Percentiles rank a stretch among this genome's conserved stretches.
Conservation (phyloP, 768 basidiomycete genomes). For the Thelephora ganbajun region DNA sequence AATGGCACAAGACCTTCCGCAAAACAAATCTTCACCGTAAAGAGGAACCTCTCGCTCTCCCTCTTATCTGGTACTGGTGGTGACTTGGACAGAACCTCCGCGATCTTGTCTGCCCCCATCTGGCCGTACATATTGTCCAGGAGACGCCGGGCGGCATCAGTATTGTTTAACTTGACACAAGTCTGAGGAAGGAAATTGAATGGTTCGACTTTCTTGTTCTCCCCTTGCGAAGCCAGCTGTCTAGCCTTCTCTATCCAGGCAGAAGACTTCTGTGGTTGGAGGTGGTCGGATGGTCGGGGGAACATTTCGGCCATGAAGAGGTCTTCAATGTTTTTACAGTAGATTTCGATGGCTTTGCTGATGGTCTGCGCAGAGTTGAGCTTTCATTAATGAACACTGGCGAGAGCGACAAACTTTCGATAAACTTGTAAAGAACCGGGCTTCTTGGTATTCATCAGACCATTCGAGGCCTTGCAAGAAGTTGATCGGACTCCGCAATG, state of each 20-base stretch:
- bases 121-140: slow-evolving; percentile 91
- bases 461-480: slow-evolving; percentile 86
- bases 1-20: slow-evolving; percentile 78
- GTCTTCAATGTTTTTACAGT: slow-evolving; percentile 75
- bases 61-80: slow-evolving; percentile 66
- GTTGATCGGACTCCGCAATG: slow-evolving; percentile 76
- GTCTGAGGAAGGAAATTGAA: slow-evolving; percentile 92
- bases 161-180: slow-evolving; percentile 95
- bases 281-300: slow-evolving; percentile 62
- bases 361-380: slow-evolving; percentile 57
- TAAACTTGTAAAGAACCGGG: slow-evolving; percentile 78
- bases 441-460: slow-evolving; percentile 82
- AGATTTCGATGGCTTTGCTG: slow-evolving; percentile 84
- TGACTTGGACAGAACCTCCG: slow-evolving; percentile 41
- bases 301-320: slow-evolving; percentile 95
- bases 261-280: slow-evolving; percentile 76
- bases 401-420: slow-evolving; percentile 58
- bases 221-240: slow-evolving; percentile 61
- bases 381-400: neutral
- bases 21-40: slow-evolving; percentile 86
- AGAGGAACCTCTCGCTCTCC: slow-evolving; percentile 55
- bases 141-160: slow-evolving; percentile 80
- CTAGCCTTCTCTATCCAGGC: slow-evolving; percentile 83
- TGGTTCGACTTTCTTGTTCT: slow-evolving; percentile 88
- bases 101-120: slow-evolving; percentile 79